These are phyloP conservation scores for Vitellaria paradoxa DNA, from an alignment of 179 eudicot genomes.

Conservation along the genomic window DNA sequence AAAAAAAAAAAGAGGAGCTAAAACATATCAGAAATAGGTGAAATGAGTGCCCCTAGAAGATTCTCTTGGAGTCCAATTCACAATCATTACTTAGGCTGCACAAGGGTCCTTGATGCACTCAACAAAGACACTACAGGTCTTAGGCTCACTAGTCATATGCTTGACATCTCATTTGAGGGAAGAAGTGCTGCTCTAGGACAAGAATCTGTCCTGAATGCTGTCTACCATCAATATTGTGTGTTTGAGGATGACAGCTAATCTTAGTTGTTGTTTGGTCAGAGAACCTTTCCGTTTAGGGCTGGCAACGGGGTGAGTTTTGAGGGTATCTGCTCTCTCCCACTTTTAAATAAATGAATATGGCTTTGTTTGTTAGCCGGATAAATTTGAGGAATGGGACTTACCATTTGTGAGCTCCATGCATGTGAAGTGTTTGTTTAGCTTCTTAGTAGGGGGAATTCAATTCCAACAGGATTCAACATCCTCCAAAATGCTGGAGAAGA, in stretches of 20 bases:
- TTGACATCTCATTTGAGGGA: not conserved
- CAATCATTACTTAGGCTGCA: not conserved
- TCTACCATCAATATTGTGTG: not conserved
- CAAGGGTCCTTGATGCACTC: not conserved
- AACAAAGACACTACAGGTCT: not conserved
- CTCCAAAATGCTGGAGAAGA: too few relatives aligned
- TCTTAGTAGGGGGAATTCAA: too few relatives aligned
- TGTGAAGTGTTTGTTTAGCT: too few relatives aligned
- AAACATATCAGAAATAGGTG: too few relatives aligned
- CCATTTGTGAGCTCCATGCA: too few relatives aligned
- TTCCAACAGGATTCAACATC: too few relatives aligned
- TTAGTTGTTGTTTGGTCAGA: not conserved
- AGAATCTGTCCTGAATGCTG: not conserved
- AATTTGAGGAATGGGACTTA: too few relatives aligned
- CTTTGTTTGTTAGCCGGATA: too few relatives aligned
- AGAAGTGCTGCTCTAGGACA: not conserved
- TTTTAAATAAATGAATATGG: too few relatives aligned
- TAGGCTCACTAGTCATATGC: not conserved
- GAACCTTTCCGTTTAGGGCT: not conserved
- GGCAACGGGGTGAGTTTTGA: too few relatives aligned
- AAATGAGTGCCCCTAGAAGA: not conserved
- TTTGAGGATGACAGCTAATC: not conserved
- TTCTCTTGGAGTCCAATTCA: not conserved
- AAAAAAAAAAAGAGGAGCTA: too few relatives aligned
- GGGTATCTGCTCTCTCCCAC: too few relatives aligned